A percentile compares a stretch with the other conserved stretches of the same genome.
These are phyloP conservation scores for Penicillium sp. DNA, from an alignment of 2,329 filamentous ascomycete genomes.

Conservation along the genomic window DNA sequence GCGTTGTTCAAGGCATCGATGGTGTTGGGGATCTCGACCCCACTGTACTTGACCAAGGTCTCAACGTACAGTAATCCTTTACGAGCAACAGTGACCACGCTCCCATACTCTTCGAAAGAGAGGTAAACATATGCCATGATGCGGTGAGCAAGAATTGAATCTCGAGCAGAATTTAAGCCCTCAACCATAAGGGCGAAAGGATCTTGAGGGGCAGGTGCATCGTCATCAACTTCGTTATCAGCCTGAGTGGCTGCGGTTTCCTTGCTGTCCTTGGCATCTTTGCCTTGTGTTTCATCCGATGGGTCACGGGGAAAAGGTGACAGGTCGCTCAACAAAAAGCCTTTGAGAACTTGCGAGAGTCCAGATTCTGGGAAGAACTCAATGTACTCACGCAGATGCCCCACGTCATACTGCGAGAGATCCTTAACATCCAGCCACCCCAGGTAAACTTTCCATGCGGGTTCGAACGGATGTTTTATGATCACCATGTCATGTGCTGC, in stretches of 20 bases:
- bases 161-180: constrained; percentile 59
- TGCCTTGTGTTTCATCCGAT: constrained; percentile 41
- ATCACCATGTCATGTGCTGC: constrained; percentile 91
- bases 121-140: constrained; percentile 82
- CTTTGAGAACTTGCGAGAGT: constrained; percentile 75
- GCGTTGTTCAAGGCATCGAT: constrained; percentile 71
- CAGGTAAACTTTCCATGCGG: constrained; percentile 87
- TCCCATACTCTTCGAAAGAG: constrained; percentile 79
- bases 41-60: constrained; percentile 63
- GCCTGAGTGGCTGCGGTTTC: constrained; percentile 32
- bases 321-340: constrained; percentile 76
- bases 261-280: constrained; percentile 14
- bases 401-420: constrained; percentile 72
- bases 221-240: constrained; percentile 7
- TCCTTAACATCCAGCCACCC: constrained; percentile 82
- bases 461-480: constrained; percentile 82
- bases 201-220: constrained; percentile 62
- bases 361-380: constrained; percentile 80
- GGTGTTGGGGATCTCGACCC: constrained; percentile 66
- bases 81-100: constrained; percentile 72
- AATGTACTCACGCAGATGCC: constrained; percentile 76
- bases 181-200: constrained; percentile 77
- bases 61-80: constrained; percentile 64
- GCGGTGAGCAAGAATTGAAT: constrained; percentile 78
- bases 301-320: constrained; percentile 71